Percentiles rank a stretch among this genome's conserved stretches.
Evolutionary conservation across 2,329 filamentous ascomycete genomes (phyloP).

Genomic region (Diplodia corticola): DNA sequence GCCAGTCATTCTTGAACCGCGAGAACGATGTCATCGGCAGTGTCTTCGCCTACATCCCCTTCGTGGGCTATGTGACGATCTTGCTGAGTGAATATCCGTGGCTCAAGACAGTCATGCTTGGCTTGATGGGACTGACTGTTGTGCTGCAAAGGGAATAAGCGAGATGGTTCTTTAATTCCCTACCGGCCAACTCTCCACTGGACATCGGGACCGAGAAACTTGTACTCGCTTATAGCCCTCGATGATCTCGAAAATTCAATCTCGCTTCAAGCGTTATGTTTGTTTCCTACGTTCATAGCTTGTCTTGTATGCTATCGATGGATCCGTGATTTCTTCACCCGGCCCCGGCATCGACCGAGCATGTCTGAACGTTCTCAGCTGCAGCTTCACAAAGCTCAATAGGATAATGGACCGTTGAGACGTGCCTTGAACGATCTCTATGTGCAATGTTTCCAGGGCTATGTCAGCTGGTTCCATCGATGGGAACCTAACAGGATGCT

Average conservation of each 20-base stretch:
- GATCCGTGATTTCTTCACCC: neutral
- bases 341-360: neutral
- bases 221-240: neutral
- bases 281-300: neutral
- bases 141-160: constrained; percentile 81
- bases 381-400: neutral
- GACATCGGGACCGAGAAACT: neutral
- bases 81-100: constrained; percentile 93
- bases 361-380: neutral
- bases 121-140: constrained; percentile 91
- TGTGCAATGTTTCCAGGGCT: neutral
- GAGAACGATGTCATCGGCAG: constrained; percentile 86
- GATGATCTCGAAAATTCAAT: neutral
- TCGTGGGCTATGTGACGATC: constrained; percentile 96
- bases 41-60: constrained; percentile 87
- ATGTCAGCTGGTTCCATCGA: neutral
- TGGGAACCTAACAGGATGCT: neutral
- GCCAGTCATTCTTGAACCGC: constrained; percentile 83
- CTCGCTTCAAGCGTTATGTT: neutral
- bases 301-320: neutral
- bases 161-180: neutral
- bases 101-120: constrained; percentile 93
- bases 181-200: neutral
- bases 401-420: neutral
- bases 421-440: neutral